Evolutionary conservation across 306 rosid genomes (phyloP).

Genomic region (Citrullus mucosospermus): DNA sequence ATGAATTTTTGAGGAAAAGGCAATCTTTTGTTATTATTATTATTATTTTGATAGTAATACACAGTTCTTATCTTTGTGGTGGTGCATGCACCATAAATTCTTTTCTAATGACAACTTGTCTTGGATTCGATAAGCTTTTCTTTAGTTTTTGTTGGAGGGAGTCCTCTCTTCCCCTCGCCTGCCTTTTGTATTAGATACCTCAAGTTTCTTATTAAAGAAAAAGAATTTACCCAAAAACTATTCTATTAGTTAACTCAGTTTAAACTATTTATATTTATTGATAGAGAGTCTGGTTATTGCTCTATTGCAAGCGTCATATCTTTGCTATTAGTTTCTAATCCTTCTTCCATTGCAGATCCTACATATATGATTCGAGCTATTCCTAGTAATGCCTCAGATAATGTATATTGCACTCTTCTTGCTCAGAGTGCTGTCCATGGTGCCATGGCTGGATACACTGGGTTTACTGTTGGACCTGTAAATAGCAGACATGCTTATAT

Average conservation of each 20-base stretch:
- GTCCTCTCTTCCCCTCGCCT: too few relatives aligned
- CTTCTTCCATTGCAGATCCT: conserved; percentile 49
- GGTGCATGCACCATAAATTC: too few relatives aligned
- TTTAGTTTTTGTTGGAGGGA: too few relatives aligned
- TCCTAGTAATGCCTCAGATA: conserved; percentile 96
- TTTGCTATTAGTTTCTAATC: not conserved
- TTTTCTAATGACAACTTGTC: too few relatives aligned
- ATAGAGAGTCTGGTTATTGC: not conserved
- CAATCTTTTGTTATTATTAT: too few relatives aligned
- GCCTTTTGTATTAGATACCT: too few relatives aligned
- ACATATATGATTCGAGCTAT: conserved; percentile 96
- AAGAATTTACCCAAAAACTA: not conserved
- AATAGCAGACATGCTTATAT: conserved; percentile 78
- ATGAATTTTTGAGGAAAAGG: too few relatives aligned
- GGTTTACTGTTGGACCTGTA: conserved; percentile 87
- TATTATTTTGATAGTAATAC: too few relatives aligned
- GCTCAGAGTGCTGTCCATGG: conserved; percentile 95
- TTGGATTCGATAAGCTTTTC: too few relatives aligned
- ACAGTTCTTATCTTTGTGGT: too few relatives aligned
- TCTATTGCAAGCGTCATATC: not conserved
- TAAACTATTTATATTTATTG: not conserved
- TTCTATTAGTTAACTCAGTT: too few relatives aligned
- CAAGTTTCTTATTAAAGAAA: too few relatives aligned
- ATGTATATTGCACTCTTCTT: conserved; percentile 88
- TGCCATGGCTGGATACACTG: conserved; percentile 93